Percentiles rank a stretch among this genome's conserved stretches.
Evolutionary conservation across 106 monocot species (phyloP).

Genomic region (Agapanthus africanus): DNA sequence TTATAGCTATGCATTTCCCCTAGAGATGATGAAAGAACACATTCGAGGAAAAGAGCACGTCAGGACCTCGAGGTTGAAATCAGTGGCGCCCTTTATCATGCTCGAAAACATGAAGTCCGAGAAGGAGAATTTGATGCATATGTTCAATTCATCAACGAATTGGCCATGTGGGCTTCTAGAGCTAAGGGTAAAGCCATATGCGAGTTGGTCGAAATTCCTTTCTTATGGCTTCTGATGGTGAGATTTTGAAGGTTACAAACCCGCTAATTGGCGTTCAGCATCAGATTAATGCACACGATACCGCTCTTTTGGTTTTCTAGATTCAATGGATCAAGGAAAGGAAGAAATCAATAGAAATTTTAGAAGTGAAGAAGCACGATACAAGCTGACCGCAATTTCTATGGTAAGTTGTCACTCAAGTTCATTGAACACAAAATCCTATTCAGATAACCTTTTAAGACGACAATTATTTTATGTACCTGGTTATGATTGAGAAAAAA

Average conservation of each 20-base stretch:
- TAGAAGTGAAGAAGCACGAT: constrained; percentile 32
- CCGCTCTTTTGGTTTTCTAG: constrained; percentile 62
- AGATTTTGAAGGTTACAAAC: constrained; percentile 43
- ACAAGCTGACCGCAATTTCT: too few species aligned
- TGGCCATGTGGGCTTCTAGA: constrained; percentile 40
- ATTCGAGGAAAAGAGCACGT: constrained; percentile 38
- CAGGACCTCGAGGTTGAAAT: too few species aligned
- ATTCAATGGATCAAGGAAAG: constrained; percentile 72
- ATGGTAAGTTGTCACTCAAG: too few species aligned
- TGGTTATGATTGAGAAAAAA: too few species aligned
- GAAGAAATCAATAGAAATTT: constrained; percentile 46
- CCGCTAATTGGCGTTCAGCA: constrained; percentile 47
- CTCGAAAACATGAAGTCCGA: constrained; percentile 41
- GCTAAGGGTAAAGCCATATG: constrained; percentile 25
- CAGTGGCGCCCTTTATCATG: constrained; percentile 45
- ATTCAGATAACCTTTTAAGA: too few species aligned
- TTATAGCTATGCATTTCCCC: constrained; percentile 38
- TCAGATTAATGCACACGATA: constrained; percentile 27
- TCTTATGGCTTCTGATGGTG: constrained; percentile 50
- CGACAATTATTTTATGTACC: too few species aligned
- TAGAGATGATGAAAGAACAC: constrained; percentile 38
- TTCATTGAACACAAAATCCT: too few species aligned
- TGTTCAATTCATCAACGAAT: constrained; percentile 27
- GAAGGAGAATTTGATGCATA: too few species aligned
- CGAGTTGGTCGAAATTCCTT: constrained; percentile 30